These are phyloP conservation scores for Stylonectria norvegica DNA, from an alignment of 2,329 filamentous ascomycete species.

Conservation along the genomic window DNA sequence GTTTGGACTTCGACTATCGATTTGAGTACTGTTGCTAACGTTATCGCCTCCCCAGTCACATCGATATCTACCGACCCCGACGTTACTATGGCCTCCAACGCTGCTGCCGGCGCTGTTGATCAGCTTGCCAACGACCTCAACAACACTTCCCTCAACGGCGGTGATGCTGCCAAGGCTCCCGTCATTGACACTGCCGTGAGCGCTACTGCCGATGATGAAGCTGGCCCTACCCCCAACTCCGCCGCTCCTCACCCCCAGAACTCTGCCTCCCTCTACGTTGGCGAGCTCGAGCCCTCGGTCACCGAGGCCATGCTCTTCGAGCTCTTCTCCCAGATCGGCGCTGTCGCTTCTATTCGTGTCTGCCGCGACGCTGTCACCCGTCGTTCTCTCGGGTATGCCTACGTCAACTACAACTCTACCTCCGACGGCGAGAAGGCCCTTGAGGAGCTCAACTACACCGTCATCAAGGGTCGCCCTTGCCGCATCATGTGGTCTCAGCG, in stretches of 20 bases:
- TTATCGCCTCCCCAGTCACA: conserved; percentile 15
- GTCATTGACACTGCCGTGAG: conserved; percentile 72
- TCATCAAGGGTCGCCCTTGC: conserved; percentile 98
- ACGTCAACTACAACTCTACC: conserved; percentile 99
- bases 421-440: conserved; percentile 95
- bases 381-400: conserved; percentile 97
- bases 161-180: conserved; percentile 63
- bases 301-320: conserved; percentile 99
- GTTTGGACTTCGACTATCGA: no score
- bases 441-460: conserved; percentile 98
- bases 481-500: conserved; percentile 99
- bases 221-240: conserved; percentile 68
- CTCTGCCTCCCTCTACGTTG: conserved; percentile 97
- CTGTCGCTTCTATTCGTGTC: conserved; percentile 98
- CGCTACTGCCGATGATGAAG: conserved; percentile 53
- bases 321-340: conserved; percentile 98
- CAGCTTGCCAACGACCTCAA: conserved; percentile 77
- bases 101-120: conserved; percentile 62
- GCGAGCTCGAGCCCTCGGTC: conserved; percentile 95
- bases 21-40: no score
- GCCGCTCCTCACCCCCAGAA: conserved; percentile 78
- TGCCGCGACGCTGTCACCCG: conserved; percentile 98
- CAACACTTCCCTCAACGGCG: conserved; percentile 67
- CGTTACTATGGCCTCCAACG: conserved; percentile 58
- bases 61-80: conserved; percentile 14